phyloP scores from a whole-genome alignment of 768 basidiomycete species.

The Leccinum barrowsii region DNA sequence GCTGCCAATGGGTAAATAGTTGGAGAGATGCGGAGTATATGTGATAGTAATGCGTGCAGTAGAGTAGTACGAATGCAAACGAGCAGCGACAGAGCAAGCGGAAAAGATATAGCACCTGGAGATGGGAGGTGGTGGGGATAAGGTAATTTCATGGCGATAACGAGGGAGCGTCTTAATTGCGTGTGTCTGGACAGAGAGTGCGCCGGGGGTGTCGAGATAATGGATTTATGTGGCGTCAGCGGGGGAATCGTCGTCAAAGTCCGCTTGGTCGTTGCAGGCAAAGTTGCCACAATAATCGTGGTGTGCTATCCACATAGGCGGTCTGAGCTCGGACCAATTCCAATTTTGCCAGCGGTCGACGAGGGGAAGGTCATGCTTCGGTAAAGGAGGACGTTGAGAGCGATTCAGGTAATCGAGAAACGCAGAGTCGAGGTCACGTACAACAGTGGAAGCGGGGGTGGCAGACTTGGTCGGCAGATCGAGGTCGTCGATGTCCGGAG shows the following conservation, averaged over 20 bases:
- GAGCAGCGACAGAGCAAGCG: conserved; percentile 15
- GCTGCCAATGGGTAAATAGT: conserved; percentile 21
- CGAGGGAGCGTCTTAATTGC: conserved; percentile 13
- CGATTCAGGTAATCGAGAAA: conserved; percentile 24
- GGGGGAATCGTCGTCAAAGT: conserved; percentile 19
- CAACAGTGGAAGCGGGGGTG: background rate
- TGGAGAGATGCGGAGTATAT: conserved; percentile 9
- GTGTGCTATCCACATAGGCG: conserved; percentile 25
- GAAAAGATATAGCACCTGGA: conserved; percentile 15
- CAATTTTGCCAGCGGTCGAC: conserved; percentile 33
- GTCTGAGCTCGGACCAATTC: conserved; percentile 33
- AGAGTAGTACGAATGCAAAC: conserved; percentile 24
- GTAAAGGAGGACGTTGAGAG: conserved; percentile 20
- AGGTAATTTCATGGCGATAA: conserved; percentile 16
- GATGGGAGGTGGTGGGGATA: conserved; percentile 1
- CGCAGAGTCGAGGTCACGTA: conserved; percentile 26
- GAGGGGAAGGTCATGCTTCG: conserved; percentile 20
- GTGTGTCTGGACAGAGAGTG: conserved; percentile 9
- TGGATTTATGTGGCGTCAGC: conserved; percentile 15
- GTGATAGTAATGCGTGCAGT: conserved; percentile 21
- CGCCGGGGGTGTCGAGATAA: conserved; percentile 10
- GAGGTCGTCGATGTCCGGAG: conserved; percentile 21
- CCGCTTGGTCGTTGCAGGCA: conserved; percentile 19
- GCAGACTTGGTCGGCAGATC: conserved; percentile 13
- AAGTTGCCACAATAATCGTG: background rate